Evolutionary conservation across 768 basidiomycete genomes (phyloP), one percentile per base, ranked within the genome.

Genomic region (Boletus bicolor): DNA sequence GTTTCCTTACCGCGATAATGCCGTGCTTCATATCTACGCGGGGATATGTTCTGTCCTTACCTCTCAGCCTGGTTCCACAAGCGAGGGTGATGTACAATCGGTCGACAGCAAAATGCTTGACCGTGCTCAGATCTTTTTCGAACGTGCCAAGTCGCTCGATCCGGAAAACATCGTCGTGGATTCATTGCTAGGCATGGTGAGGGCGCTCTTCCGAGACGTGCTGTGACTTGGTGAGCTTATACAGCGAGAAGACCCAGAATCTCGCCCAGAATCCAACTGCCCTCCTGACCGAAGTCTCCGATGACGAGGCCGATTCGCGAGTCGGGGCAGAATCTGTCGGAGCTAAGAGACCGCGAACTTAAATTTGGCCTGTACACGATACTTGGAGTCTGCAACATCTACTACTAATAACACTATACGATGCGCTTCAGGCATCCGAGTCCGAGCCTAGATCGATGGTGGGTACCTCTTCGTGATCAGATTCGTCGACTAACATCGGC

Each of bases 1-100:
- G 3, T 87, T 89, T 67, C 94, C 94, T 2, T 96, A 86, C 74
- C 86, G 86, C 65, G 88, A 92, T 61, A 90, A 91, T 59, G 80
- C 87, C 2, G 73, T 84, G 7, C 75, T 96, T 30, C 91, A 96
- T 64, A 76, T 84, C 15, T 94, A 95, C 58, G 92, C 93, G 3
- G 93, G 91, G 2, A 72, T 95, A 50, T 73, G 91, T 12, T 81
- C 79, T 28, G 73, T 93, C 24, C 82, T 87, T 62, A 71, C 83
- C n/a, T 79, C 82, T 11, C 84, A 83, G 58, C 71, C 44, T 44
- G 45, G 36, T 39, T 44, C 51, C 17, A 42, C 42, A 46, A 53
- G 46, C 42, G 53, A 57, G 28, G 48, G 28, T 44, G 35, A 55
- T 10, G 37, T 17, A 11, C 54, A 43, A 26, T 41, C 55, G 62